Evolutionary conservation across 2,329 filamentous ascomycete genomes (phyloP), one percentile per base, ranked within the genome.

Genomic region (Colletotrichum sansevieriae): DNA sequence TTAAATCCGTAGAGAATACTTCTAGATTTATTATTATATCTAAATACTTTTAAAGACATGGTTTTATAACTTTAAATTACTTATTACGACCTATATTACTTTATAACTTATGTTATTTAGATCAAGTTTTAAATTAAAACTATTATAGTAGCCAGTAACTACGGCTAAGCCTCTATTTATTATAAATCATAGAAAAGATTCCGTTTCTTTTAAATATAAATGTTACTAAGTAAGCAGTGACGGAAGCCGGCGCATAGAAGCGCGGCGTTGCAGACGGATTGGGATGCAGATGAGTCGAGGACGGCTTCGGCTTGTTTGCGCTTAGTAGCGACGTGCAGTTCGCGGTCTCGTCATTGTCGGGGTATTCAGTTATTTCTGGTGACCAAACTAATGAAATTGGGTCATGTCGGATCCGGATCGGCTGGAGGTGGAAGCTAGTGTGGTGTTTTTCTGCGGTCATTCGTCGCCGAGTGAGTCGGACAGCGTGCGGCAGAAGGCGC

Each of bases 321-420:
- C 60, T 64, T 56, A 58, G 35, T 64, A 52, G 39, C 13, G 33
- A 47, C 25, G 13, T 33, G 52, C 37, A 15, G 13, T 39, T 12
- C 13, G 37, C 37, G 15, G 37, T 39, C 3, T 15, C 13, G 11
- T 39, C 49, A 18, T 33, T 10, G 49, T 20, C 49, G 13, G 25
- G 33, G 49, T 52, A 15, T 15, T 35, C 22, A n/a, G 47, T 15
- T 52, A 33, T 52, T 52, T 25, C 33, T 29, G 25, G 25, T n/a
- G 49, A 52, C n/a, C 29, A 29, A 13, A 15, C 51, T 57, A 7
- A 29, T 47, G 22, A 52, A 52, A 43, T 65, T 64, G 46, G 65
- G 39, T 49, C 65, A 46, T 18, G 33, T 65, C 61, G 54, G 61
- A 68, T 65, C 39, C 47, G 47, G 65, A 60, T 68, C 61, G 54